Conservation (phyloP, 2,329 filamentous ascomycete genomes). For the Xylaria arbuscula region DNA sequence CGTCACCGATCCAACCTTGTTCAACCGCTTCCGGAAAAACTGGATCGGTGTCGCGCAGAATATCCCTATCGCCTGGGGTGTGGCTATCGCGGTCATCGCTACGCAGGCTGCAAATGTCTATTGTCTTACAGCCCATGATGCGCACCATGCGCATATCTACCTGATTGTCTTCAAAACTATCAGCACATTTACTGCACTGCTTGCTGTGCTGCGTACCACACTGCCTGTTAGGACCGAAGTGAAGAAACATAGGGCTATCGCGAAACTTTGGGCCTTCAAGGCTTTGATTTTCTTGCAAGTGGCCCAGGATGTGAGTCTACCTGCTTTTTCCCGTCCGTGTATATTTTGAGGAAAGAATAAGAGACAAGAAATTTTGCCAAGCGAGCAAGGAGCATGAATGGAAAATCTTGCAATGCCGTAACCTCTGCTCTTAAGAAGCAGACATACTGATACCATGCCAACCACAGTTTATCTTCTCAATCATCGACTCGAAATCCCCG, state of each 20-base stretch:
- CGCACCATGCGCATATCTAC: conserved; percentile 50
- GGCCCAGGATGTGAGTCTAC: conserved; percentile 36
- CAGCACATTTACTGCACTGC: conserved; percentile 43
- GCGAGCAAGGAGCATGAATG: not conserved
- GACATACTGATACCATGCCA: conserved; percentile 5
- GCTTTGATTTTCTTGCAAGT: conserved; percentile 46
- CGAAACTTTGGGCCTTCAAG: conserved; percentile 47
- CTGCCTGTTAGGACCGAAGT: conserved; percentile 39
- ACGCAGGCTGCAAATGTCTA: conserved; percentile 48
- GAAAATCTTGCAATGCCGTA: not conserved
- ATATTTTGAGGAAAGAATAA: not conserved
- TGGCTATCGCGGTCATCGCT: conserved; percentile 55
- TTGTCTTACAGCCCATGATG: conserved; percentile 47
- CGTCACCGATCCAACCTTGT: conserved; percentile 1
- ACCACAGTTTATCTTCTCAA: conserved; percentile 40
- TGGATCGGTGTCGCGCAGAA: conserved; percentile 57
- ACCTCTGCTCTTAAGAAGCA: not conserved
- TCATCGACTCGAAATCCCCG: conserved; percentile 35
- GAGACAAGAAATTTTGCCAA: not conserved
- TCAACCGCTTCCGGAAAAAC: conserved; percentile 44
- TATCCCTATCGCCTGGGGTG: conserved; percentile 51
- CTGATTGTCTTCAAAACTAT: conserved; percentile 46
- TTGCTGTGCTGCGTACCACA: conserved; percentile 42
- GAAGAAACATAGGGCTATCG: conserved; percentile 40
- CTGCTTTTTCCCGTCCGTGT: not conserved